phyloP scores from a whole-genome alignment of 192 early-diverging fungal genomes.

The Gryganskiella cystojenkinii region DNA sequence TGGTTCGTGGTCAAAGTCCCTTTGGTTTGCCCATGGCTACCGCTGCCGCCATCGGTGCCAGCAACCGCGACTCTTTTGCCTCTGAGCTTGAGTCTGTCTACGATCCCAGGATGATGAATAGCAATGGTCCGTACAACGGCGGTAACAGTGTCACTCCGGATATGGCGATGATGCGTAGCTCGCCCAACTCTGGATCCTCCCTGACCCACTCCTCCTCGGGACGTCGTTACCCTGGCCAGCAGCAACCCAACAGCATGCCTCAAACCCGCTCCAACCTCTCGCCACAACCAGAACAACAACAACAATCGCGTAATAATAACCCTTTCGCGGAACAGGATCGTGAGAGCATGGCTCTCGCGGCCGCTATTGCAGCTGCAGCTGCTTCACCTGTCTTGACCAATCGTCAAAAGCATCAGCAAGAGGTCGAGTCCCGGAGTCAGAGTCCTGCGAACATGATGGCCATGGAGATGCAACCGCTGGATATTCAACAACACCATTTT shows the following conservation, averaged over 20 bases:
- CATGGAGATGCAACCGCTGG: conserved; percentile 41
- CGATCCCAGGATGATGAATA: conserved; percentile 23
- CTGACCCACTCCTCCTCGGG: conserved; percentile 20
- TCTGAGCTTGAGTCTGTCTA: conserved; percentile 36
- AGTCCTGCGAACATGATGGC: conserved; percentile 1
- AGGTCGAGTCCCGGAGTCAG: background rate
- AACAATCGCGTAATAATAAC: background rate
- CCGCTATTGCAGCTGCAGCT: conserved; percentile 18
- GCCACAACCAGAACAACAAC: conserved; percentile 14
- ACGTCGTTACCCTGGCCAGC: conserved; percentile 19
- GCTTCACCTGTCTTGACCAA: conserved; percentile 19
- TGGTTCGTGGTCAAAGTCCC: conserved; percentile 5
- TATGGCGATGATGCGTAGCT: too few relatives aligned
- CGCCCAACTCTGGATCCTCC: background rate
- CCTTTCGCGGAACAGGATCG: conserved; percentile 16
- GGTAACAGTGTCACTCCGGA: too few relatives aligned
- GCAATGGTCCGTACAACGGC: background rate
- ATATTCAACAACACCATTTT: conserved; percentile 39
- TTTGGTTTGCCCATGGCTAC: background rate
- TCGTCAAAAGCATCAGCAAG: conserved; percentile 7
- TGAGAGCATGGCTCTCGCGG: conserved; percentile 29
- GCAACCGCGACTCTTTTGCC: conserved; percentile 29
- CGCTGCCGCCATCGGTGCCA: conserved; percentile 8
- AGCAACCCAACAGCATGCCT: too few relatives aligned
- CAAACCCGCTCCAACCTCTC: too few relatives aligned